A percentile compares a stretch with the other conserved stretches of the same genome.
Evolutionary conservation across 768 basidiomycete species (phyloP).

Genomic region (Termitomyces sp.): DNA sequence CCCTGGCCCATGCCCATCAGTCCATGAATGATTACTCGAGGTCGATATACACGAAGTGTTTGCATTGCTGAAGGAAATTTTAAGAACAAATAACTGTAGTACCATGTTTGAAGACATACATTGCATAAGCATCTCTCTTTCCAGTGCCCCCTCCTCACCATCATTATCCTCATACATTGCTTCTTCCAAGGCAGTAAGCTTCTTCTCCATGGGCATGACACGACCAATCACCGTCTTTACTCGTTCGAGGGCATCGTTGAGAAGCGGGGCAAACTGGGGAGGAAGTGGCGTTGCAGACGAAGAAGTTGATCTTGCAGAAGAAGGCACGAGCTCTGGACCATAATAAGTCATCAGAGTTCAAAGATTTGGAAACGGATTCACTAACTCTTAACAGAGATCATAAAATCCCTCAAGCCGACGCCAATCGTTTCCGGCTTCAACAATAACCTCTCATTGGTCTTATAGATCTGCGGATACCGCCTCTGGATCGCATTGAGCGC

Average conservation of each 20-base stretch:
- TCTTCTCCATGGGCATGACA: constrained; percentile 78
- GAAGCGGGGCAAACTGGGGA: constrained; percentile 72
- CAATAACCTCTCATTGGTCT: constrained; percentile 77
- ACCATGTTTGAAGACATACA: constrained; percentile 36
- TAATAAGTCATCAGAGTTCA: neutral
- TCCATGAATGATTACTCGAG: constrained; percentile 81
- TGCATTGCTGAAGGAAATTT: constrained; percentile 66
- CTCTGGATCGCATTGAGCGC: constrained; percentile 94
- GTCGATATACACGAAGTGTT: constrained; percentile 83
- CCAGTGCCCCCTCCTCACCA: constrained; percentile 76
- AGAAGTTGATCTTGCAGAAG: constrained; percentile 86
- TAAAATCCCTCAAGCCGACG: constrained; percentile 86
- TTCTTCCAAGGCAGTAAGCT: constrained; percentile 83
- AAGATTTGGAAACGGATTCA: neutral
- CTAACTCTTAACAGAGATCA: constrained; percentile 92
- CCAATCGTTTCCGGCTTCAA: constrained; percentile 82
- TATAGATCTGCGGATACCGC: constrained; percentile 96
- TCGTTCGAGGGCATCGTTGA: constrained; percentile 60
- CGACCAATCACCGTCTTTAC: constrained; percentile 68
- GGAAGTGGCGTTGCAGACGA: constrained; percentile 85
- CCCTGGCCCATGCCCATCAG: constrained; percentile 84
- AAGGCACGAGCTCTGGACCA: constrained; percentile 80
- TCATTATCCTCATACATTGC: constrained; percentile 85
- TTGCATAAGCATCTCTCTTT: constrained; percentile 84
- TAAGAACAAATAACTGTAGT: constrained; percentile 2